Base-by-base conservation (phyloP, 768 basidiomycete species). In the Psilocybe cyanescens region DNA sequence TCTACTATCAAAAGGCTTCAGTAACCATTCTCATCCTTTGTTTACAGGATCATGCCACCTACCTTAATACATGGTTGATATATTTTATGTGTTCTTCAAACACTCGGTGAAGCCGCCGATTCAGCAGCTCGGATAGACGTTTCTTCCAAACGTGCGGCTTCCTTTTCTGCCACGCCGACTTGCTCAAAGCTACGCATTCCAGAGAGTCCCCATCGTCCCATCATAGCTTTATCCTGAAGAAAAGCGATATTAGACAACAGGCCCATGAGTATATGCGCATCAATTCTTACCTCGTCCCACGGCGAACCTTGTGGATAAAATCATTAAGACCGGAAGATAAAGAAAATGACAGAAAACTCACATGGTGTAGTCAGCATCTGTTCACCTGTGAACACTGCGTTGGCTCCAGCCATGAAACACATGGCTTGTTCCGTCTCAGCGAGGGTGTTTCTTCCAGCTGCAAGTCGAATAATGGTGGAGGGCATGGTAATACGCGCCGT, bases 361-460 rank as follows among this genome's bases (percentile, higher is more conserved):
- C 95, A 97, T 49, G 96, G 95, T 12, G 97, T 99, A 11, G 97
- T 99, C 66, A 99, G 75, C 97, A 99, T 99, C 67, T 89, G 83
- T 72, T 98, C 97, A 46, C 96, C 97, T n/a, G 97, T 99, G 74
- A 99, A 99, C 62, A 99, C 90, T 19, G 97, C 97, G 71, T 99
- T 99, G 19, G 96, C 97, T 24, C 97, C 97, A 0, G 97, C 95
- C 92, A 99, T 91, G 78, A 99, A 99, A 71, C 94, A 95, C 91
- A 99, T 95, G 6, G 91, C 95, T 72, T 99, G 97, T 75, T 98
- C 92, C 8, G 92, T 82, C 78, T 99, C 97, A 60, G 81, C 82
- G 67, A 97, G 85, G 1, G 87, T 92, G 73, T 94, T 94, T 69
- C 97, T 81, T 58, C 97, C 97, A 17, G 97, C 97, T 6, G 97